phyloP scores from a whole-genome alignment of 208 protist genomes.

The Wallacemonas sp. region DNA sequence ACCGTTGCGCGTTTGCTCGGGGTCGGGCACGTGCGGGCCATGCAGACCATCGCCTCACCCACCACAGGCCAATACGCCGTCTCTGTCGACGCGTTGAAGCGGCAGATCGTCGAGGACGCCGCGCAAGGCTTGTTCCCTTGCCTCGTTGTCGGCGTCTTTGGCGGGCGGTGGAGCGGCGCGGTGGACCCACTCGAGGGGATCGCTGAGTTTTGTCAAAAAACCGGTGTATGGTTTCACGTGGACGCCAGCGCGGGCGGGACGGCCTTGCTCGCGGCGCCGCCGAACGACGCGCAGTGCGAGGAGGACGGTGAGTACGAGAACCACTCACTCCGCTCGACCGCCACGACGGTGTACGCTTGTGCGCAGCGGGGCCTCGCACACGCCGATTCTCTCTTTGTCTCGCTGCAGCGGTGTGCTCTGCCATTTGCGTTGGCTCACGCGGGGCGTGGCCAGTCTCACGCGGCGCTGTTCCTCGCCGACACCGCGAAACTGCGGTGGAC shows the following conservation, averaged over 20 bases:
- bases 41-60: constrained; percentile 40
- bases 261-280: constrained; percentile 22
- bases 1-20: constrained; percentile 53
- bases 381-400: constrained; percentile 8
- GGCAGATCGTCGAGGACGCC: constrained; percentile 62
- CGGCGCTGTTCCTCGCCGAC: constrained; percentile 27
- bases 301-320: neutral
- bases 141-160: constrained; percentile 62
- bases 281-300: too few relatives aligned
- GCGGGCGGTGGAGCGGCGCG: constrained; percentile 37
- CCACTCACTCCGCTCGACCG: neutral
- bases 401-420: neutral
- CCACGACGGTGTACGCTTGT: neutral
- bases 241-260: constrained; percentile 54
- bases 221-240: constrained; percentile 74
- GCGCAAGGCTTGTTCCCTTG: constrained; percentile 52
- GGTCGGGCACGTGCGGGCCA: constrained; percentile 47
- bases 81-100: constrained; percentile 39
- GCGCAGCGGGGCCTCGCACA: neutral
- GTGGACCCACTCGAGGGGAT: constrained; percentile 55
- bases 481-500: constrained; percentile 32
- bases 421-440: neutral
- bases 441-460: neutral
- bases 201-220: constrained; percentile 37
- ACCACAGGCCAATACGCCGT: constrained; percentile 36